Evolutionary conservation across 495 filamentous ascomycete species (phyloP), one percentile per base, ranked within the genome.

Genomic region (Talaromyces stipitatus): DNA sequence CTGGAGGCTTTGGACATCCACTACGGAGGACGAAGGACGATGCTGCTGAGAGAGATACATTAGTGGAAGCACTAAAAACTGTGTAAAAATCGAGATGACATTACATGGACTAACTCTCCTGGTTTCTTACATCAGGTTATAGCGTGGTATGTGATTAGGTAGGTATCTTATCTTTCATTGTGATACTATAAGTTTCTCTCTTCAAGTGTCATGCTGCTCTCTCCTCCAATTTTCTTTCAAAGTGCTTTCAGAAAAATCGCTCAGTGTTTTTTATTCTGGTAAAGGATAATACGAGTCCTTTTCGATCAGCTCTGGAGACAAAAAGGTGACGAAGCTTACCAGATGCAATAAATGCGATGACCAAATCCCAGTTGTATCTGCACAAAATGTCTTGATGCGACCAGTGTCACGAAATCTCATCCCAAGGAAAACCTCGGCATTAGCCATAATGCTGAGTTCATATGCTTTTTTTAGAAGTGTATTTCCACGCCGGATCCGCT

Each of bases 391-490:
- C 46, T 50, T 50, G 23, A 50, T 50, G 23, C 23, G 23, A 50
- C 46, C 23, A 28, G 22, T 50, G 27, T 50, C 46, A 10, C 23
- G 23, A 50, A 50, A 50, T 50, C 46, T 50, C 2, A 50, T 50
- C 16, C 43, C 43, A 47, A 47, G 20, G 43, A 47, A 47, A 47
- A 47, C 43, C 22, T 47, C 43, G 20, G 43, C 43, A 47, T 47
- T n/a, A 26, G 43, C 43, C 20, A 47, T 47, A 22, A 47, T 47
- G 43, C 43, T 47, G 20, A 47, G 43, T 47, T 47, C 43, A 47
- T 47, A 47, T 47, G 43, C 43, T 24, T 47, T 47, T 47, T 47
- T 41, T 12, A 47, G 43, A 22, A 47, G 43, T 47, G 43, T 47
- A 47, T n/a, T 47, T n/a, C 43, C 43, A 26, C 43, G 22, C 22